phyloP scores from a whole-genome alignment of 345 rosid species.

The Barbarea vulgaris region DNA sequence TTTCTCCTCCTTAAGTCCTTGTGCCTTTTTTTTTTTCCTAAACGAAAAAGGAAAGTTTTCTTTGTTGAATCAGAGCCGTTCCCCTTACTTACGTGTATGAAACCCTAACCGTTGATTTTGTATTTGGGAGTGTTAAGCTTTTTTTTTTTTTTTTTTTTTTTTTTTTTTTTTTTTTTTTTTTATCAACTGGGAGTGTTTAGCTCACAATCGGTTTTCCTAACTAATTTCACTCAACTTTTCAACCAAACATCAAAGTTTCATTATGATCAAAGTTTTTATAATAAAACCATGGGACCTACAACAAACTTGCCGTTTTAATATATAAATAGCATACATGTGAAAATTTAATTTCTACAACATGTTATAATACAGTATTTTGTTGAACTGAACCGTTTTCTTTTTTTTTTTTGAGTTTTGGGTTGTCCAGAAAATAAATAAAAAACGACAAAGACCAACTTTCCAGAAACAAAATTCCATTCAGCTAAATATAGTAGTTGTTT shows the following conservation, averaged over 20 bases:
- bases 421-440: background rate
- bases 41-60: background rate
- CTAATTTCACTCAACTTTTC: background rate
- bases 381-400: background rate
- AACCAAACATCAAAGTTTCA: background rate
- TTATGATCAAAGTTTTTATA: background rate
- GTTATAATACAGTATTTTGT: background rate
- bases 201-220: background rate
- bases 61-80: background rate
- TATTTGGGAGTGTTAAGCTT: background rate
- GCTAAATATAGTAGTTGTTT: background rate
- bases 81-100: background rate
- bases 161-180: no score
- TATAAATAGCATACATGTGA: background rate
- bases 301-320: background rate
- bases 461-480: background rate
- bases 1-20: background rate
- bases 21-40: background rate
- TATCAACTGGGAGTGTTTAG: background rate
- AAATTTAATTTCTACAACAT: background rate
- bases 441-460: background rate
- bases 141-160: no score
- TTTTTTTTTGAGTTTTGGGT: background rate
- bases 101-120: constrained; percentile 11
- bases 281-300: background rate